phyloP scores from a whole-genome alignment of 371 early-diverging fungal genomes.

The Fennellomyces sp. region DNA sequence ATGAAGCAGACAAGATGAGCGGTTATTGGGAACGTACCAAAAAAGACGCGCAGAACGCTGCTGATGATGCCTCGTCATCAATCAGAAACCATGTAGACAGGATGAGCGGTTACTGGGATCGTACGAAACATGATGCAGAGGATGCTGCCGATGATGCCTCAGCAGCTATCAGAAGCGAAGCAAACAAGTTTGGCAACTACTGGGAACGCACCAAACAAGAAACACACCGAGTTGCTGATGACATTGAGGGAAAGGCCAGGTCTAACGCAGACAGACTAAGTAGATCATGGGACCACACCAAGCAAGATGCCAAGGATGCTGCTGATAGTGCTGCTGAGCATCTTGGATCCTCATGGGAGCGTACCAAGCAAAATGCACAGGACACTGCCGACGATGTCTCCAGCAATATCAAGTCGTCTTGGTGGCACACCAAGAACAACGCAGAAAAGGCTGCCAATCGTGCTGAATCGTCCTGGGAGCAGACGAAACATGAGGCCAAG shows the following conservation, averaged over 20 bases:
- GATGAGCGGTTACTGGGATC: slow-evolving; percentile 3
- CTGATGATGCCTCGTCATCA: too few species aligned
- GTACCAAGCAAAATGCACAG: slow-evolving; percentile 11
- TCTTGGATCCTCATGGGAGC: slow-evolving; percentile 10
- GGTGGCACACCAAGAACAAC: too few species aligned
- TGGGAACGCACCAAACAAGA: neutral
- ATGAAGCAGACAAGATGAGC: too few species aligned
- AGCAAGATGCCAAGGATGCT: slow-evolving; percentile 3
- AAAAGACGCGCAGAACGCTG: too few species aligned
- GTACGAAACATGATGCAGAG: slow-evolving; percentile 11
- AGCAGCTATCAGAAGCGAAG: neutral
- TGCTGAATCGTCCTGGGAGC: slow-evolving; percentile 4
- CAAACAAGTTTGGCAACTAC: neutral
- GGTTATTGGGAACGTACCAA: slow-evolving; percentile 1
- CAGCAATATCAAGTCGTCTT: too few species aligned
- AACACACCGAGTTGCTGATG: neutral
- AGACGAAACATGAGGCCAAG: slow-evolving; percentile 13
- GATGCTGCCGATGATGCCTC: slow-evolving; percentile 7
- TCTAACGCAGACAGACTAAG: neutral
- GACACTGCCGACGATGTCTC: neutral
- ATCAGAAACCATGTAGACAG: too few species aligned
- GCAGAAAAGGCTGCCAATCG: slow-evolving; percentile 9
- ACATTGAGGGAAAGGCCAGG: neutral
- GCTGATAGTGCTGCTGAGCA: neutral
- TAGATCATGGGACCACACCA: neutral